Conservation (phyloP, 352 stramenopile genomes). For the Phytophthora quininea region DNA sequence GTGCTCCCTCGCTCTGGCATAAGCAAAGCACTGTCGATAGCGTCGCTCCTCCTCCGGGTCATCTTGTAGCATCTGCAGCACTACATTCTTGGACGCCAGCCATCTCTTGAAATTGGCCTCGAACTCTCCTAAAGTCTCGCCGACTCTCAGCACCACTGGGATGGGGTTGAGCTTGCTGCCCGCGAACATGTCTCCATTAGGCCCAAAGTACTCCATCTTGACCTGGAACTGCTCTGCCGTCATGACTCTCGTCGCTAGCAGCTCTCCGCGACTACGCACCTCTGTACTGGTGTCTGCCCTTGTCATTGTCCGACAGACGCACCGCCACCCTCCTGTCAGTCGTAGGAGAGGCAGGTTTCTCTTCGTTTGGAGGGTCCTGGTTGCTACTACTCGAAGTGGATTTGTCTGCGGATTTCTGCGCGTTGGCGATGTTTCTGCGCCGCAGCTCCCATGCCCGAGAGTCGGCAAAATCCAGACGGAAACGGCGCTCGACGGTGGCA, state of each 20-base stretch:
- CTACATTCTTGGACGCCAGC: slow-evolving; percentile 1
- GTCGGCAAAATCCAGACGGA: slow-evolving; percentile 13
- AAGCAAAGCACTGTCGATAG: slow-evolving; percentile 20
- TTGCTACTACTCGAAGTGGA: neutral
- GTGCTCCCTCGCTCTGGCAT: neutral
- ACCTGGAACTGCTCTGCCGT: slow-evolving; percentile 5
- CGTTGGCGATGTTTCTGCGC: neutral
- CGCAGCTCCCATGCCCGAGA: slow-evolving; percentile 6
- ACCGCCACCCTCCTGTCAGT: neutral
- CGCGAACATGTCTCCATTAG: slow-evolving; percentile 15
- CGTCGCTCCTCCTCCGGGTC: slow-evolving; percentile 18
- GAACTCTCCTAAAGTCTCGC: neutral
- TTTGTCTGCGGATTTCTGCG: neutral
- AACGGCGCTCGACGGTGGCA: slow-evolving; percentile 2
- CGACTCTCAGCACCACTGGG: slow-evolving; percentile 14
- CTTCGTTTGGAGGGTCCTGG: neutral
- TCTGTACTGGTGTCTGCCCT: neutral
- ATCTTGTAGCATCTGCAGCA: neutral
- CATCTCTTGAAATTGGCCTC: slow-evolving; percentile 2
- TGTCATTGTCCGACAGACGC: neutral
- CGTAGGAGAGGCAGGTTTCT: neutral
- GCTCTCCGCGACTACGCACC: slow-evolving; percentile 11
- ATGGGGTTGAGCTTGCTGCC: slow-evolving; percentile 10
- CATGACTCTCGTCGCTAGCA: slow-evolving; percentile 19
- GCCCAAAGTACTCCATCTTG: slow-evolving; percentile 11